A percentile compares a stretch with the other conserved stretches of the same genome.
These are phyloP conservation scores for Sinapis alba DNA, from an alignment of 441 rosid genomes.

Conservation along the genomic window DNA sequence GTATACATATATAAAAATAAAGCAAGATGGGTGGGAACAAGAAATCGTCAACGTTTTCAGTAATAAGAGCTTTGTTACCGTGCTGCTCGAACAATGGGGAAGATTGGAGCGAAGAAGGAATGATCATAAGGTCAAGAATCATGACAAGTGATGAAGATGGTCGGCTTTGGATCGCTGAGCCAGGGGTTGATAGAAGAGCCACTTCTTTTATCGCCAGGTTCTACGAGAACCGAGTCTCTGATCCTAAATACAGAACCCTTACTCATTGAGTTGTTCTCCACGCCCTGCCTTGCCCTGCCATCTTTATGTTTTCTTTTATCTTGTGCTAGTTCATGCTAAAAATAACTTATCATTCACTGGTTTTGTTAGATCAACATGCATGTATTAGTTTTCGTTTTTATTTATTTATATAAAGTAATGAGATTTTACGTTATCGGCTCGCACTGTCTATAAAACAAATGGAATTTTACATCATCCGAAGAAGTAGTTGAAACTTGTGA, in stretches of 20 bases:
- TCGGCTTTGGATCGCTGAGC: conserved; percentile 71
- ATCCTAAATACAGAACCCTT: conserved; percentile 49
- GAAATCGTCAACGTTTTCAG: conserved; percentile 51
- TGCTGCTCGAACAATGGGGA: conserved; percentile 60
- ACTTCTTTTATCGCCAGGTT: conserved; percentile 66
- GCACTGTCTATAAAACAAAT: neutral
- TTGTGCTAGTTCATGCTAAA: conserved; percentile 20
- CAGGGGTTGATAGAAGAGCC: conserved; percentile 73
- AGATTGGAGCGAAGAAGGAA: conserved; percentile 65
- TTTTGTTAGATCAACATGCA: neutral
- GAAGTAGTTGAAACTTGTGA: too few species aligned
- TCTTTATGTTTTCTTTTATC: neutral
- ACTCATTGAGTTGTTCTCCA: conserved; percentile 37
- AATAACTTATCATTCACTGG: neutral
- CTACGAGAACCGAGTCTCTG: conserved; percentile 56
- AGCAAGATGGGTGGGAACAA: conserved; percentile 44
- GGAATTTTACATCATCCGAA: too few species aligned
- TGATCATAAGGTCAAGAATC: conserved; percentile 45
- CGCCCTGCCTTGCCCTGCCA: neutral
- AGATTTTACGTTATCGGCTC: neutral
- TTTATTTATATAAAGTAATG: neutral
- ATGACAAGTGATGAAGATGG: conserved; percentile 72
- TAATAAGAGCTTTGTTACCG: conserved; percentile 49
- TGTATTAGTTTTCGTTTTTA: neutral
- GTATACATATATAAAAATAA: conserved; percentile 5